Base-by-base conservation (phyloP, 495 filamentous ascomycete species). In the Talaromyces nanjingensis region DNA sequence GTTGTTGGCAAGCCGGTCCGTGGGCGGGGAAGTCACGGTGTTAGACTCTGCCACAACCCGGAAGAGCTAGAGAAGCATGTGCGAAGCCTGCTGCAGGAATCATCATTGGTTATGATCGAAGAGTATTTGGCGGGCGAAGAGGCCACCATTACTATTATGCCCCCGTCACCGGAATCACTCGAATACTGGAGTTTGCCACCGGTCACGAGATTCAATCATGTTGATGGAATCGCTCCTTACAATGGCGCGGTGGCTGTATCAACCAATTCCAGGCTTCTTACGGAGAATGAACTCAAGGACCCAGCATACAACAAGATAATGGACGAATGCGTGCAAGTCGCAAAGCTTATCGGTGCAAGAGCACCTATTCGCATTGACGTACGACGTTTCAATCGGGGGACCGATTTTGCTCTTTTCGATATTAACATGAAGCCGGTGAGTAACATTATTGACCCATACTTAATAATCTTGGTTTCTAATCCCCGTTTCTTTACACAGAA, bases 401-500 rank as follows among this genome's bases (percentile, higher is more conserved):
- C 63, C 1, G 62, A 68, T 8, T 78, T 78, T 67, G 74, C 71
- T n/a, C 66, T 77, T 45, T 79, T 79, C 59, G 74, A 79, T 69
- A 70, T 79, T 12, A 77, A 79, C 64, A 72, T 77, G 73, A 79
- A 79, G 63, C 74, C 74, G 8, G 74, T 77, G 64, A 66, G 76
- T 72, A 20, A 31, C 49, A 6, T 59, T 4, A 63, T 29, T 5
- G 27, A 53, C 47, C 20, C 5, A 53, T 53, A 20, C 22, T 2
- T 7, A 5, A 3, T 18, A 47, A 14, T 11, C 42, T 2, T 11
- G 25, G 29, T 57, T 22, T 54, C 14, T 34, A 39, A 57, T 27
- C 3, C 9, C 33, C n/a, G 33, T 37, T 63, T 31, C 31, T 33
- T 11, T n/a, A 20, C 34, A 16, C 57, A 73, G 71, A 74, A 74